These are phyloP conservation scores for Plasmodium chabaudi DNA, from an alignment of 169 alveolate genomes.

Conservation along the genomic window DNA sequence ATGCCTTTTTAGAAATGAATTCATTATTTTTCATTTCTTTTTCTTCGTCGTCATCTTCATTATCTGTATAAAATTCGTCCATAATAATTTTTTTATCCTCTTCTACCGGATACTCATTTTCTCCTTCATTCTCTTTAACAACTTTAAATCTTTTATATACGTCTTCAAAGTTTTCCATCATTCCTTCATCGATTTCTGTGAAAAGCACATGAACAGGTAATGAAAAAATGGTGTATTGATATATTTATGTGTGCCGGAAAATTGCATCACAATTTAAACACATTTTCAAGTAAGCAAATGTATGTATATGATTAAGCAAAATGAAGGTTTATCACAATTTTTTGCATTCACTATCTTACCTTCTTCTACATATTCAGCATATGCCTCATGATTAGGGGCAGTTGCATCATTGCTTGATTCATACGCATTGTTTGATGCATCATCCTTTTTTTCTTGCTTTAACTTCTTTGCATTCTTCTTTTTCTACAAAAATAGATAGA, in stretches of 20 bases:
- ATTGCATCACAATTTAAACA: background rate
- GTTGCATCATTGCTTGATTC: background rate
- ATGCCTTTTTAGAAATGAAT: constrained; percentile 58
- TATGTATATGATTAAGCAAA: background rate
- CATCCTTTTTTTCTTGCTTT: constrained; percentile 23
- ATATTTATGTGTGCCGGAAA: background rate
- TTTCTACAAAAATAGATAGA: constrained; percentile 22
- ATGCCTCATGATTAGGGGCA: constrained; percentile 3
- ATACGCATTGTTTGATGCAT: background rate
- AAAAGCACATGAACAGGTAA: background rate
- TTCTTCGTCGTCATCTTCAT: constrained; percentile 16
- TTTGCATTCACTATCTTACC: constrained; percentile 4
- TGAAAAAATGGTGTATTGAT: background rate
- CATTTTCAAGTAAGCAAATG: background rate
- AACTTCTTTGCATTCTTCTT: constrained; percentile 58
- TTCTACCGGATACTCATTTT: constrained; percentile 12
- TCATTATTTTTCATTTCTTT: constrained; percentile 18
- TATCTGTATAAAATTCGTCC: constrained; percentile 26
- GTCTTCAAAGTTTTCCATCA: constrained; percentile 36
- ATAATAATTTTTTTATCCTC: constrained; percentile 6
- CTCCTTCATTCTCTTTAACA: constrained; percentile 39
- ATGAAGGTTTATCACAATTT: background rate
- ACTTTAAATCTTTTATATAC: constrained; percentile 48
- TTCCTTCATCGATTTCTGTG: constrained; percentile 25
- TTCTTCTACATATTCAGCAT: constrained; percentile 72